A percentile compares a stretch with the other conserved stretches of the same genome.
These are phyloP conservation scores for Castanopsis chinensis DNA, from an alignment of 306 rosid species.

Conservation along the genomic window DNA sequence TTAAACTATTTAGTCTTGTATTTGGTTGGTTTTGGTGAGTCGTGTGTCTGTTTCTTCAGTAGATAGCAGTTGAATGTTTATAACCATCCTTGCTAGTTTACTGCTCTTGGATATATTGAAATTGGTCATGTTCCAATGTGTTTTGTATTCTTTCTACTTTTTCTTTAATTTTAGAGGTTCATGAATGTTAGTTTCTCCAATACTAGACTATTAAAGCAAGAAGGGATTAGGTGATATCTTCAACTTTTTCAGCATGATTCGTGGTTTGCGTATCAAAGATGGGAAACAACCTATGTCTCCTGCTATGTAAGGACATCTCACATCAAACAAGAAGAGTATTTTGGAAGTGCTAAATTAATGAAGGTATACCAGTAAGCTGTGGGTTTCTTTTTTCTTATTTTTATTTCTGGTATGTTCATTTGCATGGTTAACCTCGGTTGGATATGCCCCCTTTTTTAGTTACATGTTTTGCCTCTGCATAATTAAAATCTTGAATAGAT, in stretches of 20 bases:
- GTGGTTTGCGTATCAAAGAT: slow-evolving; percentile 91
- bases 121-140: not conserved
- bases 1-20: too few relatives aligned
- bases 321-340: slow-evolving; percentile 85
- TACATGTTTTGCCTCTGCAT: not conserved
- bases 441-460: not conserved
- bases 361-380: slow-evolving; percentile 44
- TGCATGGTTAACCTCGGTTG: not conserved
- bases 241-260: slow-evolving; percentile 75
- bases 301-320: slow-evolving; percentile 79
- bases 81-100: not conserved
- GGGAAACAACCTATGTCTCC: slow-evolving; percentile 85
- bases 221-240: slow-evolving; percentile 13
- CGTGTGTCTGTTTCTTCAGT: not conserved
- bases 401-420: not conserved
- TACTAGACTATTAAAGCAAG: slow-evolving; percentile 1
- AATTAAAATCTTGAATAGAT: not conserved
- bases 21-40: too few relatives aligned
- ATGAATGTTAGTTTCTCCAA: not conserved
- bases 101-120: not conserved
- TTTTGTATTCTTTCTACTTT: not conserved
- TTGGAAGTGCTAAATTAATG: slow-evolving; percentile 79
- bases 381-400: not conserved
- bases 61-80: not conserved
- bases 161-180: not conserved